Conservation (phyloP, 2,329 filamentous ascomycete genomes). For the Stenocarpella maydis region DNA sequence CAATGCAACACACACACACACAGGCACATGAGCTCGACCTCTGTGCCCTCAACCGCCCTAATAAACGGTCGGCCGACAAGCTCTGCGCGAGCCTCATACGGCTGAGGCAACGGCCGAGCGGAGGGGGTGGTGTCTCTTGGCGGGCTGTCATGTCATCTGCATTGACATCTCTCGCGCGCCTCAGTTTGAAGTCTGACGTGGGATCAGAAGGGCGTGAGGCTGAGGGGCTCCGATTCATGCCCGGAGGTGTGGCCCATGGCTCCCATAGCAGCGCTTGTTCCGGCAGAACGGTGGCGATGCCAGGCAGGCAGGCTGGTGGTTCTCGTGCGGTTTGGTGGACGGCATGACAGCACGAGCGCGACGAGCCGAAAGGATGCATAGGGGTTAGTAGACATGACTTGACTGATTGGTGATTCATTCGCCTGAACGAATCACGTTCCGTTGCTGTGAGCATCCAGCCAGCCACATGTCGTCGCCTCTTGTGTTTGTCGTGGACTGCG, state of each 20-base stretch:
- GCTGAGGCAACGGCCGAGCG: slow-evolving; percentile 9
- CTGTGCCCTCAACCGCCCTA: slow-evolving; percentile 17
- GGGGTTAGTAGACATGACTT: background rate
- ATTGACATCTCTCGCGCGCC: background rate
- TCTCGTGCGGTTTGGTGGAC: slow-evolving; percentile 14
- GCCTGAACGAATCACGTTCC: background rate
- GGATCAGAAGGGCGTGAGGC: slow-evolving; percentile 18
- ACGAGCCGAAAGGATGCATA: background rate
- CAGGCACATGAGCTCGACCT: slow-evolving; percentile 3
- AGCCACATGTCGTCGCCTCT: background rate
- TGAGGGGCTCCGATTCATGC: slow-evolving; percentile 2
- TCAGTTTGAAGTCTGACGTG: slow-evolving; percentile 4
- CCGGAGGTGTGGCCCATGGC: background rate
- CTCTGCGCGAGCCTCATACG: background rate
- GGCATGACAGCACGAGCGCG: slow-evolving; percentile 3
- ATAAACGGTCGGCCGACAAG: background rate
- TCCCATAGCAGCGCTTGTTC: slow-evolving; percentile 14
- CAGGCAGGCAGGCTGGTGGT: background rate
- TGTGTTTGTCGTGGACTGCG: background rate
- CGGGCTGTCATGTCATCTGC: slow-evolving; percentile 9
- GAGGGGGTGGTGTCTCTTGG: background rate
- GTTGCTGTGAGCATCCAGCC: background rate
- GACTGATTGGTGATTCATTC: background rate
- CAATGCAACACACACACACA: background rate
- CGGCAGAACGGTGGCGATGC: slow-evolving; percentile 5